Percentiles rank a stretch among this genome's conserved stretches.
Conservation (phyloP, 1,284 basidiomycete genomes). For the Porogramme epimiltina region DNA sequence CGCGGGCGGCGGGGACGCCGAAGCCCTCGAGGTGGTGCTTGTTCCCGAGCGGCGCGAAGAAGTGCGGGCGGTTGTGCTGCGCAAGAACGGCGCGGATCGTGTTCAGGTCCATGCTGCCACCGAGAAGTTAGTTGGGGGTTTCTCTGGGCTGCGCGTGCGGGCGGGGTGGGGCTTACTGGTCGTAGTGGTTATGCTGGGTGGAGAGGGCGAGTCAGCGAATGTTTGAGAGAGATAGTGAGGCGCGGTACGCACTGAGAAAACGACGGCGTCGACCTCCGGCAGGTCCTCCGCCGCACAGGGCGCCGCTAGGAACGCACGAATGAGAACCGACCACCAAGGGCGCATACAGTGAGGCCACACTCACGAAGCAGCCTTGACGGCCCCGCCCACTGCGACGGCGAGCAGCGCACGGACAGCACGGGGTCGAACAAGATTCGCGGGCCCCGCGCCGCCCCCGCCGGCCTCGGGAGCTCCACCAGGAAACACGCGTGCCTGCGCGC, state of each 20-base stretch:
- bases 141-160: no score
- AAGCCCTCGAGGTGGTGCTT: constrained; percentile 45
- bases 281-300: constrained; percentile 63
- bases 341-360: constrained; percentile 30
- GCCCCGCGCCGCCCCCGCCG: constrained; percentile 44
- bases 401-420: constrained; percentile 66
- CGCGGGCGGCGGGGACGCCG: constrained; percentile 40
- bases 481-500: constrained; percentile 61
- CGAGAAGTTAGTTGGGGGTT: no score
- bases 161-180: no score
- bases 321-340: no score
- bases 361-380: constrained; percentile 39
- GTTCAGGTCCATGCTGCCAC: constrained; percentile 52
- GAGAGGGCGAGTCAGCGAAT: not conserved
- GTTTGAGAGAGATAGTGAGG: not conserved
- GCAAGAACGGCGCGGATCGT: constrained; percentile 52
- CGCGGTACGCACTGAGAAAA: constrained; percentile 50
- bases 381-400: constrained; percentile 53
- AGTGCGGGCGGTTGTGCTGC: constrained; percentile 43
- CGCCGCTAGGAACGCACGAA: constrained; percentile 45
- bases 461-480: constrained; percentile 64
- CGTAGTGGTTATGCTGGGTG: constrained; percentile 68
- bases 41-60: constrained; percentile 70
- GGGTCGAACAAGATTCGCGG: constrained; percentile 74
- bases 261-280: constrained; percentile 65